These are phyloP conservation scores for Aspergillus hortae DNA, from an alignment of 2,329 filamentous ascomycete species.

Conservation along the genomic window DNA sequence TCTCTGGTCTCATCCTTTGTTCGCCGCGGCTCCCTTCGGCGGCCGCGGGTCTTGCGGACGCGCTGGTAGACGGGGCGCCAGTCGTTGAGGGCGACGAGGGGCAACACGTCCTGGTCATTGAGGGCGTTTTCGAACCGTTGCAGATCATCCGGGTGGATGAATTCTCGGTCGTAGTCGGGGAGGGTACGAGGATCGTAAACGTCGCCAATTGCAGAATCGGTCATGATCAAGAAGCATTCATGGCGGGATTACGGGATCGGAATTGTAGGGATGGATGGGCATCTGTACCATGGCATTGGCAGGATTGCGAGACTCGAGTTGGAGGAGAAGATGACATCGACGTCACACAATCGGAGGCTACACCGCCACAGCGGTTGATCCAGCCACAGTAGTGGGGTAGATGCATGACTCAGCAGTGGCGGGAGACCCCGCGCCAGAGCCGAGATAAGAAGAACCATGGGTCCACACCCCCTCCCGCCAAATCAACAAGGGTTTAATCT, in stretches of 20 bases:
- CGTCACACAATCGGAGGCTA: constrained; percentile 2
- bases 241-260: constrained; percentile 12
- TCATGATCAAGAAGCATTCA: constrained; percentile 27
- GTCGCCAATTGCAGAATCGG: constrained; percentile 35
- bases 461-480: neutral
- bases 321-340: constrained; percentile 4
- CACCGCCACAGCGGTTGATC: constrained; percentile 4
- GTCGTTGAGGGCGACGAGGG: constrained; percentile 87
- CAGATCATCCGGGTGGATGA: constrained; percentile 69
- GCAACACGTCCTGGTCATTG: constrained; percentile 71
- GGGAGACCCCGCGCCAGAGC: constrained; percentile 1
- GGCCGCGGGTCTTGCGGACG: constrained; percentile 48
- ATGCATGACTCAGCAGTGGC: neutral
- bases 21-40: constrained; percentile 47
- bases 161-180: constrained; percentile 77
- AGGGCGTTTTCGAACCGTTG: constrained; percentile 77
- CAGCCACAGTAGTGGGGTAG: constrained; percentile 6
- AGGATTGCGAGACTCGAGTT: neutral
- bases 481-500: constrained; percentile 10
- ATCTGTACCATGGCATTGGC: neutral
- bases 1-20: constrained; percentile 90
- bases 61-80: constrained; percentile 85
- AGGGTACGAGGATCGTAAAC: constrained; percentile 67
- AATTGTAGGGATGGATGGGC: neutral
- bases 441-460: constrained; percentile 12